These are phyloP conservation scores for Dalbergia oliveri DNA, from an alignment of 306 rosid species.

Conservation along the genomic window DNA sequence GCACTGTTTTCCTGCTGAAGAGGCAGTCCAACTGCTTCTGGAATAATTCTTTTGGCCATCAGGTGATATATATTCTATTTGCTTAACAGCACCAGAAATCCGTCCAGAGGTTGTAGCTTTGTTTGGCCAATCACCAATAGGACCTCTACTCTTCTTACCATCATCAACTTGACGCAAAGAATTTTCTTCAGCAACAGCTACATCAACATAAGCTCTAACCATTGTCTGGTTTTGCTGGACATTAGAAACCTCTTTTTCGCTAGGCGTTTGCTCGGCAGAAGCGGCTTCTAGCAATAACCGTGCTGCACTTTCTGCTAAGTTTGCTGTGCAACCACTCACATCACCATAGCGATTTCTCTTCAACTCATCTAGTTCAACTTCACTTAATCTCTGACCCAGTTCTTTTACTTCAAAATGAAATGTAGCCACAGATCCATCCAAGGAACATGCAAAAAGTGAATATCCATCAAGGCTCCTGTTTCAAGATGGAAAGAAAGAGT, in stretches of 20 bases:
- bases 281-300: constrained; percentile 94
- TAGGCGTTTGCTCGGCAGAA: constrained; percentile 72
- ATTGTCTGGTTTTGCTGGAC: constrained; percentile 66
- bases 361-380: constrained; percentile 87
- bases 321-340: constrained; percentile 85
- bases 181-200: constrained; percentile 52
- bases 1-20: constrained; percentile 72
- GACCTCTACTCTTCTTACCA: constrained; percentile 64
- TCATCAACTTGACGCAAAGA: constrained; percentile 70
- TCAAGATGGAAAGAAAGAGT: constrained; percentile 41
- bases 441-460: constrained; percentile 94
- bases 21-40: constrained; percentile 95
- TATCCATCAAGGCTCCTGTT: constrained; percentile 99
- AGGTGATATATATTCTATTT: constrained; percentile 94
- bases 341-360: constrained; percentile 94
- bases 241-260: constrained; percentile 69
- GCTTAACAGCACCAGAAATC: constrained; percentile 89
- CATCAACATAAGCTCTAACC: constrained; percentile 60
- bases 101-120: constrained; percentile 66
- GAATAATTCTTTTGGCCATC: constrained; percentile 98
- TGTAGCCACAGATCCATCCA: constrained; percentile 94
- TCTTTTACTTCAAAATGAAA: constrained; percentile 92
- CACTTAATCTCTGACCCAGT: constrained; percentile 85
- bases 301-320: constrained; percentile 92
- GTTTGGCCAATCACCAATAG: constrained; percentile 62